These are phyloP conservation scores for Phytophthora idaei DNA, from an alignment of 352 stramenopile species.

Conservation along the genomic window DNA sequence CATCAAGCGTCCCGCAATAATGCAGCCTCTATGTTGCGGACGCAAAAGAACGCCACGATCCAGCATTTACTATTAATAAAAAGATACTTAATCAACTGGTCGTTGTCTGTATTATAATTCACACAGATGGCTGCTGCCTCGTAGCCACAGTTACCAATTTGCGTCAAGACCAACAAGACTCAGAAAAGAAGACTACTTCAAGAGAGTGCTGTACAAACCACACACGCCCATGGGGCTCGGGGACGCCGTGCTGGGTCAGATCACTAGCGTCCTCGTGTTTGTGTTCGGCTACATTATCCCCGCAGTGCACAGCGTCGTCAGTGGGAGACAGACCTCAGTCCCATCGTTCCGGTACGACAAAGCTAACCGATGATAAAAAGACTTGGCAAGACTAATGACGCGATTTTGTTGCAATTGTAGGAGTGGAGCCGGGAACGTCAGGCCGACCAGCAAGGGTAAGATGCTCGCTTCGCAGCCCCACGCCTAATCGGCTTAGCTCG, in stretches of 20 bases:
- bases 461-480: background rate
- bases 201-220: slow-evolving; percentile 36
- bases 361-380: background rate
- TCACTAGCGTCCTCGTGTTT: slow-evolving; percentile 40
- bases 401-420: slow-evolving; percentile 3
- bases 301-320: slow-evolving; percentile 50
- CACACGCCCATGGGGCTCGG: slow-evolving; percentile 44
- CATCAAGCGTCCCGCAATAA: too few species aligned
- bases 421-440: slow-evolving; percentile 10
- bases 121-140: too few species aligned
- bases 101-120: too few species aligned
- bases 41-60: background rate
- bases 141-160: slow-evolving; percentile 22
- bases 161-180: slow-evolving; percentile 6
- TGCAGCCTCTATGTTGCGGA: background rate
- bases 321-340: slow-evolving; percentile 44
- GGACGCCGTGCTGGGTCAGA: slow-evolving; percentile 44
- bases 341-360: slow-evolving; percentile 31
- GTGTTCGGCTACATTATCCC: slow-evolving; percentile 52
- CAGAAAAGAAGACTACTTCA: background rate
- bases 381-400: background rate
- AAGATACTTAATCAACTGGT: too few species aligned
- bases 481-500: background rate
- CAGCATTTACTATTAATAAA: too few species aligned
- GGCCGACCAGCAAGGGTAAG: slow-evolving; percentile 4